These are phyloP conservation scores for Flammula alnicola DNA, from an alignment of 1,284 basidiomycete species.

Conservation along the genomic window DNA sequence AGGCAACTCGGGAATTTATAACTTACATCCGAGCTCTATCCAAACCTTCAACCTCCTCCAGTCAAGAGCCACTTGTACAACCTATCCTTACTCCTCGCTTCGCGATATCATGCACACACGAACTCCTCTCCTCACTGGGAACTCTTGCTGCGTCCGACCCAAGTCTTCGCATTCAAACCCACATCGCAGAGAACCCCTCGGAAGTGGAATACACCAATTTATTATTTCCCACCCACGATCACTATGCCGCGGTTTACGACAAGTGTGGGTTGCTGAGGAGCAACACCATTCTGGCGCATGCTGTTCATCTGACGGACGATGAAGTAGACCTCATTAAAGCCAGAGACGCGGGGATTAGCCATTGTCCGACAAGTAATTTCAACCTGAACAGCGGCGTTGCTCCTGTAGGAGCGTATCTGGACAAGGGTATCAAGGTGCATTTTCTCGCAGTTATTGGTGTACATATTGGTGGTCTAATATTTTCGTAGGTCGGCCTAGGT, in stretches of 20 bases:
- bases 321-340: conserved; percentile 79
- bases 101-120: conserved; percentile 86
- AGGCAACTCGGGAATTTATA: conserved; percentile 70
- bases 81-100: conserved; percentile 95
- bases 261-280: conserved; percentile 73
- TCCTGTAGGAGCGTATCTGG: conserved; percentile 78
- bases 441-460: too few species aligned
- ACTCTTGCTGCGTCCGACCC: conserved; percentile 59
- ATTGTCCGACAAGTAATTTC: conserved; percentile 94
- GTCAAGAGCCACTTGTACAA: conserved; percentile 66
- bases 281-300: conserved; percentile 91
- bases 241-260: conserved; percentile 87
- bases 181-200: conserved; percentile 84
- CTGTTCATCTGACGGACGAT: conserved; percentile 75
- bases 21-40: conserved; percentile 65
- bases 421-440: conserved; percentile 82
- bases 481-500: conserved; percentile 78
- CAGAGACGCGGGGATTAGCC: conserved; percentile 79
- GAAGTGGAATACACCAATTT: conserved; percentile 75
- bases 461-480: conserved; percentile 2
- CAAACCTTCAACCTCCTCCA: conserved; percentile 27
- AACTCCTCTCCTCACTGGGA: conserved; percentile 73
- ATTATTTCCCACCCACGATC: conserved; percentile 64
- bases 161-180: conserved; percentile 85
- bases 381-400: conserved; percentile 88